Percentiles rank a stretch among this genome's conserved stretches.
Evolutionary conservation across 106 monocot genomes (phyloP).

Genomic region (Posidonia australis): DNA sequence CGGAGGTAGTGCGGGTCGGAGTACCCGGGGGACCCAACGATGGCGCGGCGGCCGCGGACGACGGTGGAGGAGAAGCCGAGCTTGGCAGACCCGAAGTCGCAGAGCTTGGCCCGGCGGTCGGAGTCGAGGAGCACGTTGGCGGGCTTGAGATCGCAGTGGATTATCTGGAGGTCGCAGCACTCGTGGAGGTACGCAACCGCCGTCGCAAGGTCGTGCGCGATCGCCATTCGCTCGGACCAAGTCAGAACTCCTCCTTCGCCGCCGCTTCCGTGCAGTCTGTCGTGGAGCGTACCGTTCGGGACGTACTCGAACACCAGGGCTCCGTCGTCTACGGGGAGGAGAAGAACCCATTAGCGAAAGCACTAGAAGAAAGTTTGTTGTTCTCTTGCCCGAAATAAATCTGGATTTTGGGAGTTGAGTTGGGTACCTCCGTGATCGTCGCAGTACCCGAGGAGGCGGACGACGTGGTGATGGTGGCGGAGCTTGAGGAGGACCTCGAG

Average conservation of each 20-base stretch:
- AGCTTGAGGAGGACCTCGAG: slow-evolving; percentile 47
- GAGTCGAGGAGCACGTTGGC: slow-evolving; percentile 55
- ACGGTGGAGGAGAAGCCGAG: slow-evolving; percentile 52
- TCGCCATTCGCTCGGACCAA: slow-evolving; percentile 36
- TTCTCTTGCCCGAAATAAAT: too few relatives aligned
- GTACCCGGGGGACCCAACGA: slow-evolving; percentile 33
- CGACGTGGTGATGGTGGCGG: slow-evolving; percentile 41
- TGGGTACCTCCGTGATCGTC: slow-evolving; percentile 35
- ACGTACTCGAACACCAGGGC: slow-evolving; percentile 53
- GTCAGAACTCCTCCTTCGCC: slow-evolving; percentile 23
- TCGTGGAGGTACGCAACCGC: slow-evolving; percentile 63
- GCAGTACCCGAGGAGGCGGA: slow-evolving; percentile 61
- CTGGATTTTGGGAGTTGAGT: too few relatives aligned
- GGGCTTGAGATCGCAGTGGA: slow-evolving; percentile 59
- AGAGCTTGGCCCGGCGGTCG: slow-evolving; percentile 29
- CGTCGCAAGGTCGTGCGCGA: slow-evolving; percentile 31
- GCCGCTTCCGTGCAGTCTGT: slow-evolving; percentile 32
- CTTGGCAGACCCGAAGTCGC: slow-evolving; percentile 60
- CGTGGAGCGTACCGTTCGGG: slow-evolving; percentile 68
- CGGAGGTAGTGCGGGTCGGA: slow-evolving; percentile 23
- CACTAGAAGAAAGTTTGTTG: too few relatives aligned
- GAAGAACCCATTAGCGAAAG: neutral
- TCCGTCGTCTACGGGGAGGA: slow-evolving; percentile 26
- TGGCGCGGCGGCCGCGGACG: neutral
- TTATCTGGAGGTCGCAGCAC: slow-evolving; percentile 31